These are phyloP conservation scores for Coleophoma eucalyptorum DNA, from an alignment of 2,329 filamentous ascomycete genomes.

Conservation along the genomic window DNA sequence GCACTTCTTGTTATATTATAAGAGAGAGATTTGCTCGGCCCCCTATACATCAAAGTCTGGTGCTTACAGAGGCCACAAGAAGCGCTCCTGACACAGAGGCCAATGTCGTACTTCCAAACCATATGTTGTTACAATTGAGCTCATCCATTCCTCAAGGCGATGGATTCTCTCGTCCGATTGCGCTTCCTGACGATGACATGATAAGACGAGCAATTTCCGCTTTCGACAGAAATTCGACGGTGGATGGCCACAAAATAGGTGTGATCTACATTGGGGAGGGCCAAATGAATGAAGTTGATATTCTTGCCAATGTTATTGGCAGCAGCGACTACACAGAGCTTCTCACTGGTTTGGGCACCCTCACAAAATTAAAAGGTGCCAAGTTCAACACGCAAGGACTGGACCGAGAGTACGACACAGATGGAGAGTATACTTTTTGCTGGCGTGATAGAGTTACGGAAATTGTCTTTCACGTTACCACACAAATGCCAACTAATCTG, in stretches of 20 bases:
- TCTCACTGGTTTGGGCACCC: slow-evolving; percentile 73
- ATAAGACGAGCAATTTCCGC: slow-evolving; percentile 63
- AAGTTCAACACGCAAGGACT: slow-evolving; percentile 92
- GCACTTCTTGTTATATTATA: slow-evolving; percentile 48
- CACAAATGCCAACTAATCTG: slow-evolving; percentile 91
- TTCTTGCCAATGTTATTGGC: slow-evolving; percentile 81
- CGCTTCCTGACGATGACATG: slow-evolving; percentile 60
- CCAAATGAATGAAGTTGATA: slow-evolving; percentile 78
- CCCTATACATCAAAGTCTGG: slow-evolving; percentile 50
- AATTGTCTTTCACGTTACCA: slow-evolving; percentile 92
- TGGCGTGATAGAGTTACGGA: slow-evolving; percentile 96
- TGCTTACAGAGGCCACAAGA: slow-evolving; percentile 42
- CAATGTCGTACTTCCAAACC: slow-evolving; percentile 66
- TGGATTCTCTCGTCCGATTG: slow-evolving; percentile 64
- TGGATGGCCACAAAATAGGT: slow-evolving; percentile 94
- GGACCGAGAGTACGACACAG: slow-evolving; percentile 70
- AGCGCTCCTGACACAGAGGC: slow-evolving; percentile 48
- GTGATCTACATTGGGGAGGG: slow-evolving; percentile 90
- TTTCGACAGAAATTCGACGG: slow-evolving; percentile 84
- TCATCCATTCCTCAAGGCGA: slow-evolving; percentile 56
- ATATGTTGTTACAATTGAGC: slow-evolving; percentile 67
- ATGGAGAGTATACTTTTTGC: slow-evolving; percentile 85
- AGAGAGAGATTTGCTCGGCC: slow-evolving; percentile 56
- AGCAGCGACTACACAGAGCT: slow-evolving; percentile 88
- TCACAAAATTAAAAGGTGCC: slow-evolving; percentile 76